Evolutionary conservation across 2,329 filamentous ascomycete genomes (phyloP), one percentile per base, ranked within the genome.

Genomic region (Aspergillus eucalypticola): DNA sequence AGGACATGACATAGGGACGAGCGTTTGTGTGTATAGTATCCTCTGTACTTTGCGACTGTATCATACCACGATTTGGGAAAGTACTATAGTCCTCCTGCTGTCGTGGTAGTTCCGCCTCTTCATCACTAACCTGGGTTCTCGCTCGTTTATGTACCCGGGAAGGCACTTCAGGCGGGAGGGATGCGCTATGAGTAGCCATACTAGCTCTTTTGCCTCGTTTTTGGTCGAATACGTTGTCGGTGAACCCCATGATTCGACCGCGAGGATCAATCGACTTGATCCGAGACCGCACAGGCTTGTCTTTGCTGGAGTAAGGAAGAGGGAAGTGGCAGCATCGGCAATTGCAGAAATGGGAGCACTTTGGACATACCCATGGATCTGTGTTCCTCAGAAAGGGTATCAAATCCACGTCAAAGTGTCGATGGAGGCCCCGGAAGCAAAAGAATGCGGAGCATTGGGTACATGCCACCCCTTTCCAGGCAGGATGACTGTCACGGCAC

Each of bases 201-300:
- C 58, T 60, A 19, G 63, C 60, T 54, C 56, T 60, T 38, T 62
- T 66, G 11, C 71, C 72, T 59, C 72, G 64, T 61, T 71, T 74
- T 55, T 75, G 72, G 59, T 75, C 72, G 61, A 75, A 75, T 3
- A 76, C 73, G 62, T 76, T 76, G 56, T 76, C 74, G 6, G 71
- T 70, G 65, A 76, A 75, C 2, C 74, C 74, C 63, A 71, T 67
- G 17, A 69, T 64, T 52, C 73, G 73, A 1, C 74, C 73, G 17
- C 74, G 67, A 21, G 70, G 50, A 58, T 76, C 74, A 27, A 64
- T 62, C 3, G 73, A 68, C 54, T 73, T 74, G 23, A 75, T 66
- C 23, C 73, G 68, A 64, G 65, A 57, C 66, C 73, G 54, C 64
- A 71, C 67, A 2, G 73, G 73, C 41, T 75, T 75, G 58, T 74